Percentiles rank a stretch among this genome's conserved stretches.
Conservation (phyloP, 2,329 filamentous ascomycete genomes). For the Drechmeria coniospora region DNA sequence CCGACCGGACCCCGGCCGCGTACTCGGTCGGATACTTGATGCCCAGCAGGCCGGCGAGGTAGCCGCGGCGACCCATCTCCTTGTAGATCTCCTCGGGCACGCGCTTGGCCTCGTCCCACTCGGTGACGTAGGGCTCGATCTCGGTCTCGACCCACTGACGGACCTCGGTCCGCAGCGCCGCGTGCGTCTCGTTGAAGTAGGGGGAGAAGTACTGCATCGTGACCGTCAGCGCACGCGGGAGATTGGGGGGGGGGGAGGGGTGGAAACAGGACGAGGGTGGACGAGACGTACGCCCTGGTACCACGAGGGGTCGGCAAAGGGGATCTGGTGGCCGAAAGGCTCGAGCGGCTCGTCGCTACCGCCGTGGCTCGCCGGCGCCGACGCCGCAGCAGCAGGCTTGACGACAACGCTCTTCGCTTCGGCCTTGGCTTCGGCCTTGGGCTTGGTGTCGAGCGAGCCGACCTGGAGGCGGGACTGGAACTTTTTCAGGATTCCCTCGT, state of each 20-base stretch:
- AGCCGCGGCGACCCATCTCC: conserved; percentile 84
- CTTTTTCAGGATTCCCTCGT: conserved; percentile 77
- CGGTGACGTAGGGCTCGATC: conserved; percentile 79
- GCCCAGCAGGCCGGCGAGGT: conserved; percentile 82
- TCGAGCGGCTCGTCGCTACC: conserved; percentile 59
- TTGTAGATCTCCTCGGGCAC: conserved; percentile 87
- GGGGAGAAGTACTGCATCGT: conserved; percentile 75
- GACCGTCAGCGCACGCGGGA: no score
- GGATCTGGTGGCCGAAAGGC: conserved; percentile 71
- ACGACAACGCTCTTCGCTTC: conserved; percentile 26
- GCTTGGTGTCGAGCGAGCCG: conserved; percentile 80
- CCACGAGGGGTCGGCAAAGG: conserved; percentile 86
- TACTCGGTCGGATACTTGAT: conserved; percentile 67
- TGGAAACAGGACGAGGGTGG: background rate
- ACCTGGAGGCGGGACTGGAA: conserved; percentile 63
- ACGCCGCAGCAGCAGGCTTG: conserved; percentile 16
- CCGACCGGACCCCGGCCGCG: conserved; percentile 57
- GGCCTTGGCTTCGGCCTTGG: conserved; percentile 42
- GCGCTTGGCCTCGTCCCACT: conserved; percentile 93
- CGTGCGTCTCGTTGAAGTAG: conserved; percentile 92
- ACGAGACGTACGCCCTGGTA: conserved; percentile 63
- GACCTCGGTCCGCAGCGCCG: conserved; percentile 75
- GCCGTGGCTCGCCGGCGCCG: conserved; percentile 17
- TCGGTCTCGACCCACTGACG: conserved; percentile 82
- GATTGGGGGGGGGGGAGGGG: no score